Base-by-base conservation (phyloP, 148 eudicot species). In the Gaultheria prostrata region DNA sequence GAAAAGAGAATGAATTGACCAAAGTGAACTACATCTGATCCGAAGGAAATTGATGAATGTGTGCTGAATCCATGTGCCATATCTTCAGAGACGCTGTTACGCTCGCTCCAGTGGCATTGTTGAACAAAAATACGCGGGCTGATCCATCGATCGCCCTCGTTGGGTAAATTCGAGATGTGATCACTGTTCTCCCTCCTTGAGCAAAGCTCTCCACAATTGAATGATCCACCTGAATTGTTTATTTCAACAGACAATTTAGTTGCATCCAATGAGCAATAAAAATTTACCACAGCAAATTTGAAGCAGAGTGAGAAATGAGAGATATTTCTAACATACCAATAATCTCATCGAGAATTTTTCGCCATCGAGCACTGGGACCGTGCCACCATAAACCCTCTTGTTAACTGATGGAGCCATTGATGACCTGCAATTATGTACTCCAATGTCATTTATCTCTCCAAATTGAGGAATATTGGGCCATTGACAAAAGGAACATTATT, bases 291-390 rank as follows among this genome's bases (percentile, higher is more conserved):
- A 21, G 10, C 21, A 59, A 59, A 24, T 61, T 61, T n/a, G 69
- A 61, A 63, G 69, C 67, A 63, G 69, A 10, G 69, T n/a, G 28
- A 63, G 69, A n/a, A 61, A 61, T n/a, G 28, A 61, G 67, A 14
- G 1, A 72, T 72, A n/a, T n/a, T n/a, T 20, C 12, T 43, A 3
- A 83, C 94, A n/a, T 90, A 95, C 98, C 92, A 95, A 84, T 88
- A 94, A 28, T 82, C 98, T 90, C 89, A 93, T 86, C 18, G 80
- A 82, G 65, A 90, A 88, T 35, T 85, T 89, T 89, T 95, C 98
- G 15, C 86, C 98, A 46, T 90, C 90, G 21, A 94, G 92, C 73
- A 95, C 93, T 1, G 94, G 94, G 69, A 95, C 92, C 24, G 86
- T 89, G 80, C 95, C 93, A 30, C 98, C 98, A 6, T 93, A 86